A percentile compares a stretch with the other conserved stretches of the same genome.
These are phyloP conservation scores for Penicillium daleae DNA, from an alignment of 495 filamentous ascomycete species.

Conservation along the genomic window DNA sequence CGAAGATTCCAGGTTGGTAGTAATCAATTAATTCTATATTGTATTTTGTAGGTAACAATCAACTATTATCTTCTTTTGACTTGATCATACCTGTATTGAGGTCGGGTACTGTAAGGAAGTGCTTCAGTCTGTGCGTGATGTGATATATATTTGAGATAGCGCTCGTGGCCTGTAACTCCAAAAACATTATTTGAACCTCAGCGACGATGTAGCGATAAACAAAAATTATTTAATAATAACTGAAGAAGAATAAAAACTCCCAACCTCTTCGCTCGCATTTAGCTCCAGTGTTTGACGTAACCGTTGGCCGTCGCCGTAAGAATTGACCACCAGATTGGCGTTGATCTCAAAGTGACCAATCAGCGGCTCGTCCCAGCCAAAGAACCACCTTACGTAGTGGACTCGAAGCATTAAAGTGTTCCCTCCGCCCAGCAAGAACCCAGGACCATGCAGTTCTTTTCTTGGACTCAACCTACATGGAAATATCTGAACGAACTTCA, in stretches of 20 bases:
- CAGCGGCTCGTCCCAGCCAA: slow-evolving; percentile 10
- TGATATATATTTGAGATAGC: background rate
- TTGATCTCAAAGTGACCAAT: slow-evolving; percentile 45
- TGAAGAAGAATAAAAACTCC: no score
- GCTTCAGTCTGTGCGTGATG: no score
- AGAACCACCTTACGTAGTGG: background rate
- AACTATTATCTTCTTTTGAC: no score
- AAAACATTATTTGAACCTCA: slow-evolving; percentile 1
- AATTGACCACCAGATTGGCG: background rate
- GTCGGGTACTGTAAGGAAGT: no score
- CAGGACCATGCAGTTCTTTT: background rate
- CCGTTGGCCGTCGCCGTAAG: background rate
- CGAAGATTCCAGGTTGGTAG: no score
- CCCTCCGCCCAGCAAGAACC: background rate
- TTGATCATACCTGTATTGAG: no score
- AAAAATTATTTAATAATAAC: background rate
- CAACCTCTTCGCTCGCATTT: background rate
- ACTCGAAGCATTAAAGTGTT: background rate
- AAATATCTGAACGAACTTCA: background rate
- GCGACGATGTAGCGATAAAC: background rate
- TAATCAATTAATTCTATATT: no score
- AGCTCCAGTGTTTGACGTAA: background rate
- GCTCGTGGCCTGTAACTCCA: background rate
- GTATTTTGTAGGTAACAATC: no score
- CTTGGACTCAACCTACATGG: background rate